Conservation (phyloP, 352 stramenopile genomes). For the Phytophthora cajani region DNA sequence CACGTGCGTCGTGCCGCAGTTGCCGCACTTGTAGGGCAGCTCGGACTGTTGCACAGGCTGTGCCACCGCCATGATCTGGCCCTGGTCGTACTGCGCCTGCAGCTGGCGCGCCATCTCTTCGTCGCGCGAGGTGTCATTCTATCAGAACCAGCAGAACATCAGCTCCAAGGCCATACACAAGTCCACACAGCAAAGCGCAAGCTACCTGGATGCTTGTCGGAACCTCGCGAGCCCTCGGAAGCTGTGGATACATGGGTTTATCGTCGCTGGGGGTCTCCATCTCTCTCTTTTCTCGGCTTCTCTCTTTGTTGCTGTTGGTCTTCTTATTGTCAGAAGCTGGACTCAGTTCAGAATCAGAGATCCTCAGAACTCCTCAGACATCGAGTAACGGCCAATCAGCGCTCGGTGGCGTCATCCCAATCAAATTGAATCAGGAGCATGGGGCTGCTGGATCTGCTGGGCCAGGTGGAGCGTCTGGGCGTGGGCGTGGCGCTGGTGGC, state of each 20-base stretch:
- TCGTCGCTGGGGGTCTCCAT: slow-evolving; percentile 28
- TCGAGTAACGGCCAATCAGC: slow-evolving; percentile 26
- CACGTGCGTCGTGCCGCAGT: slow-evolving; percentile 64
- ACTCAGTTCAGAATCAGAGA: slow-evolving; percentile 5
- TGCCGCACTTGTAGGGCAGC: slow-evolving; percentile 70
- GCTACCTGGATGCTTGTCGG: slow-evolving; percentile 25
- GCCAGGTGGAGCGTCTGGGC: slow-evolving; percentile 34
- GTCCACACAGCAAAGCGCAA: not conserved
- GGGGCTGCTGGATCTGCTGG: slow-evolving; percentile 24
- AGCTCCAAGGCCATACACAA: not conserved
- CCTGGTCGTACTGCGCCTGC: slow-evolving; percentile 59
- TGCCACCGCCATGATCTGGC: slow-evolving; percentile 43
- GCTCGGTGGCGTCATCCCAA: slow-evolving; percentile 13
- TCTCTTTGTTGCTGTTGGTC: slow-evolving; percentile 5
- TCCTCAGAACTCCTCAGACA: slow-evolving; percentile 7
- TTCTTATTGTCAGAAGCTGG: not conserved
- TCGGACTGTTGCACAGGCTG: slow-evolving; percentile 43
- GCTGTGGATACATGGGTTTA: slow-evolving; percentile 32
- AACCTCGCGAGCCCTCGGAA: slow-evolving; percentile 18
- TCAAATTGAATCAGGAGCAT: slow-evolving; percentile 24
- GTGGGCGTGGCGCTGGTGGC: slow-evolving; percentile 35
- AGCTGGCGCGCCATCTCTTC: slow-evolving; percentile 63
- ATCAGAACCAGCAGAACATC: not conserved
- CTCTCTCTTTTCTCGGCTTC: not conserved
- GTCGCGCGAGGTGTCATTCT: slow-evolving; percentile 52